These are phyloP conservation scores for Lenzites betulinus DNA, from an alignment of 768 basidiomycete species.

Conservation along the genomic window DNA sequence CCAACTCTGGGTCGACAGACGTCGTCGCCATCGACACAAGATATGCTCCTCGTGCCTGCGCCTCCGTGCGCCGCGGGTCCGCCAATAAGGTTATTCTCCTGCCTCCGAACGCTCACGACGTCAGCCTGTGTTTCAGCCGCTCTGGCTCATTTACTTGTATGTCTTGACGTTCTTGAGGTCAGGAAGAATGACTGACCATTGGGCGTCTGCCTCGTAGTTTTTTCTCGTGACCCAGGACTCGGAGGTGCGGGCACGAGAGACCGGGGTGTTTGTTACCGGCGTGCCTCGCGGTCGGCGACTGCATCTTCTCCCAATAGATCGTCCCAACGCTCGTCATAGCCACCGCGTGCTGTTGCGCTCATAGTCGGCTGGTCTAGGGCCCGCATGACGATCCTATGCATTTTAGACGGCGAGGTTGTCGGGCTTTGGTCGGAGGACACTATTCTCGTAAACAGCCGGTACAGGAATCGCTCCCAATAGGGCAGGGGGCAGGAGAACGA, in stretches of 20 bases:
- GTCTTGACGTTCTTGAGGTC: too few relatives aligned
- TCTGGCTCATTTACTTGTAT: too few relatives aligned
- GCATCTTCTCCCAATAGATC: constrained; percentile 4
- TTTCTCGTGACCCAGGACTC: too few relatives aligned
- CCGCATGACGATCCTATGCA: too few relatives aligned
- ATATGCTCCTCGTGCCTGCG: constrained; percentile 2
- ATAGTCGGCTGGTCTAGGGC: background rate
- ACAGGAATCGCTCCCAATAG: too few relatives aligned
- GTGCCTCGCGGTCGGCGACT: constrained; percentile 3
- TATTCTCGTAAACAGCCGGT: too few relatives aligned
- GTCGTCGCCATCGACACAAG: background rate
- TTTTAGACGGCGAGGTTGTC: too few relatives aligned
- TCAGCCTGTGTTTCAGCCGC: background rate
- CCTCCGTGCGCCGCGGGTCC: background rate
- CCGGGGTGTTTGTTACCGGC: background rate
- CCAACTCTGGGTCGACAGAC: background rate
- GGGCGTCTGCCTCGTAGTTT: too few relatives aligned
- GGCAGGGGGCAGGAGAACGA: too few relatives aligned
- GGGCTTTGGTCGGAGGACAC: too few relatives aligned
- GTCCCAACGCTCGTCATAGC: background rate
- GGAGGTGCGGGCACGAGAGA: too few relatives aligned
- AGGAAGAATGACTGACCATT: too few relatives aligned
- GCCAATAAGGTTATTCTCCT: background rate
- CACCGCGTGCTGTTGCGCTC: background rate
- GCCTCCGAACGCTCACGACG: background rate